Evolutionary conservation across 2,329 filamentous ascomycete genomes (phyloP), one percentile per base, ranked within the genome.

Genomic region (Xylariaceae sp.): DNA sequence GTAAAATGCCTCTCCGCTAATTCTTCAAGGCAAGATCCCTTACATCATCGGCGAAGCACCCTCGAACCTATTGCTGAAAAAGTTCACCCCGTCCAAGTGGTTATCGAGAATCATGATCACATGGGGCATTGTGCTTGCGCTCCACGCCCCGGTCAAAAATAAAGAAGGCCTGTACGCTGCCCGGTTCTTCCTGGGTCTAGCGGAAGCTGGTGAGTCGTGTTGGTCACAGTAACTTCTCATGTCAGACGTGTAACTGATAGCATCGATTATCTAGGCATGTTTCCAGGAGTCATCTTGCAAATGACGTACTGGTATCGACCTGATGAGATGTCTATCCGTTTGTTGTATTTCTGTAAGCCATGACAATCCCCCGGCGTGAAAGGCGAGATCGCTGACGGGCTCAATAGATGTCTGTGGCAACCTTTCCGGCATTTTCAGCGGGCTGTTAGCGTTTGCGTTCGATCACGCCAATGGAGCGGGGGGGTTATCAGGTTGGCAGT

Each of bases 251-350:
- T n/a, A n/a, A n/a, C n/a, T n/a, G n/a, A n/a, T n/a, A n/a, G n/a
- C n/a, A n/a, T n/a, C 24, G 6, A 1, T 15, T 18, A 9, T 9
- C 9, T 37, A 60, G 52, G 56, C 61, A 28, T 65, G 52, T 68
- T 65, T 36, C 65, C 66, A 2, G 65, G 65, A 0, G 57, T 69
- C 8, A 58, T 68, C 12, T 38, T 69, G 4, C 67, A 69, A 41
- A 59, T 70, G 55, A 64, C 60, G 2, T 70, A 69, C 41, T 71
- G 68, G 67, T 71, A 71, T 41, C 56, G 68, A 4, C 64, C 66
- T 0, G 68, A 71, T 37, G 68, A 71, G 41, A 65, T 71, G 60
- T 62, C 65, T 11, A 53, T 66, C 2, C 60, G 68, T 7, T 47
- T 72, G 0, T 51, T 70, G 3, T 70, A 67, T 40, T 69, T 70